Evolutionary conservation across 2,329 filamentous ascomycete genomes (phyloP).

Genomic region (Pestalotiopsis sp.): DNA sequence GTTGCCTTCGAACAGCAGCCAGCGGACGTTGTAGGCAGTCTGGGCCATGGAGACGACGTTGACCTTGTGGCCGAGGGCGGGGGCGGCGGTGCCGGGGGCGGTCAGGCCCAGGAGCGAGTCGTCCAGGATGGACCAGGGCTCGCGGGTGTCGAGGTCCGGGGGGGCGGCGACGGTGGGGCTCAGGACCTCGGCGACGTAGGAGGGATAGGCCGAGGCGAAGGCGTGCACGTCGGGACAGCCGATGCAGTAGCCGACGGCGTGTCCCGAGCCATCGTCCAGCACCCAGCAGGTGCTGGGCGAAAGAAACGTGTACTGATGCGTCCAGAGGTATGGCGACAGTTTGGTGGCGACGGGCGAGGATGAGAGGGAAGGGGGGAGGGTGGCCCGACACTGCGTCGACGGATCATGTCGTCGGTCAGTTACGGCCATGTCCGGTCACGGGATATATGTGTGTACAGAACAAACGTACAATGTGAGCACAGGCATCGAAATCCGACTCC

Average conservation of each 20-base stretch:
- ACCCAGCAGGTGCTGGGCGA: constrained; percentile 48
- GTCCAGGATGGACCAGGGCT: constrained; percentile 32
- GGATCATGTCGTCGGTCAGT: not conserved
- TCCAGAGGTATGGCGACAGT: constrained; percentile 53
- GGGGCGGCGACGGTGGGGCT: constrained; percentile 28
- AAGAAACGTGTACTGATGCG: constrained; percentile 51
- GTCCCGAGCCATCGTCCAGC: constrained; percentile 48
- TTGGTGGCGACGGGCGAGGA: constrained; percentile 35
- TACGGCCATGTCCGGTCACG: not conserved
- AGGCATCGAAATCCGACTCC: constrained; percentile 41
- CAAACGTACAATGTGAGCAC: constrained; percentile 41
- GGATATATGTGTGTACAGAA: not conserved
- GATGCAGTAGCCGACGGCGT: constrained; percentile 53
- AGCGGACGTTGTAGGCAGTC: constrained; percentile 41
- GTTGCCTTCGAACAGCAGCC: constrained; percentile 42
- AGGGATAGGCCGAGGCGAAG: constrained; percentile 40
- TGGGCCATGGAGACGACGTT: constrained; percentile 42
- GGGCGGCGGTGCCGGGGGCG: constrained; percentile 14
- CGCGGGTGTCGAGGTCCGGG: constrained; percentile 28
- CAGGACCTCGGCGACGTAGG: constrained; percentile 41
- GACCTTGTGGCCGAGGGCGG: constrained; percentile 15
- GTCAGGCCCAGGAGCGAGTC: constrained; percentile 14
- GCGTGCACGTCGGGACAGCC: constrained; percentile 45
- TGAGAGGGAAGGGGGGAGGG: constrained; percentile 46
- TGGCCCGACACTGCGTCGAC: constrained; percentile 45